Conservation (phyloP, 2,329 filamentous ascomycete genomes). For the Harringtonia lauricola region DNA sequence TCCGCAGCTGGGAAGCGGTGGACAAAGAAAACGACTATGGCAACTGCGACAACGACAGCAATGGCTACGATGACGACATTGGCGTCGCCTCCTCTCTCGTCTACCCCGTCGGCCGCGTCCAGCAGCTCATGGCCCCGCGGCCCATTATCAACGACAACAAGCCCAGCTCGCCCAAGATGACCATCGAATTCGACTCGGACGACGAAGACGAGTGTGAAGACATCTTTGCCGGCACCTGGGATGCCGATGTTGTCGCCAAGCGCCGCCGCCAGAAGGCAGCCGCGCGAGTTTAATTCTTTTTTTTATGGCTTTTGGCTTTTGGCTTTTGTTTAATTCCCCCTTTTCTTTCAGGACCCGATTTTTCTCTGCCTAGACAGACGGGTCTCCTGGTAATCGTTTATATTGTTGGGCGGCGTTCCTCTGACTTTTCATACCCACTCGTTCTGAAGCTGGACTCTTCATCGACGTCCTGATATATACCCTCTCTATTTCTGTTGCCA, state of each 20-base stretch:
- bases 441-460: no score
- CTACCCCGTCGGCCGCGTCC: background rate
- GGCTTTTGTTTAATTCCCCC: background rate
- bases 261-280: constrained; percentile 29
- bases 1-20: constrained; percentile 42
- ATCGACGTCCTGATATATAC: no score
- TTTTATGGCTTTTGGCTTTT: background rate
- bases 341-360: no score
- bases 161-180: constrained; percentile 3
- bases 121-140: constrained; percentile 26
- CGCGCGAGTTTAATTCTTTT: background rate
- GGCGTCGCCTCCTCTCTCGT: constrained; percentile 3
- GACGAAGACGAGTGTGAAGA: constrained; percentile 59
- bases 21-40: constrained; percentile 5
- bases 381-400: no score
- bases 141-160: constrained; percentile 17
- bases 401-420: no score
- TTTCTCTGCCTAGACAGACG: no score
- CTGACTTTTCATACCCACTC: no score
- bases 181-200: constrained; percentile 47
- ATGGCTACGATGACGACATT: constrained; percentile 1
- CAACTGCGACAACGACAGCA: constrained; percentile 4
- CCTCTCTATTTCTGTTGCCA: no score
- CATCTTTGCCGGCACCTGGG: constrained; percentile 51
- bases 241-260: constrained; percentile 37